Base-by-base conservation (phyloP, 495 filamentous ascomycete genomes). In the Poronia punctata region DNA sequence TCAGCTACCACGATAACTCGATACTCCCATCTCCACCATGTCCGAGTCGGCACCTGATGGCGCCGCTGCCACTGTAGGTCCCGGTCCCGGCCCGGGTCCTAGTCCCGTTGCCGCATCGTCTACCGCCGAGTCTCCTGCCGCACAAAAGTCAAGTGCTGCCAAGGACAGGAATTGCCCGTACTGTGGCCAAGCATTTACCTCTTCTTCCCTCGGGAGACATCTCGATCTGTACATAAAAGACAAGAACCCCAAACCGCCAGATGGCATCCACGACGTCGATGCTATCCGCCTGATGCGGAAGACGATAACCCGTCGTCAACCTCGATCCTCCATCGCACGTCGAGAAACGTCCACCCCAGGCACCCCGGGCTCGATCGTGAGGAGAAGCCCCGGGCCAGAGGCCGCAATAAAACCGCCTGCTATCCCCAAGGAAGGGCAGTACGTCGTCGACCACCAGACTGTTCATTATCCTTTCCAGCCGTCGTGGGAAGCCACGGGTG, bases 191-290 rank as follows among this genome's bases (percentile, higher is more conserved):
- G 61, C 79, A 2, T 95, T 94, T 50, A 95, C 88, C 2, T 94
- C 88, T 6, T 94, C 88, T 5, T 92, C 86, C 3, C 72, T 95
- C n/a, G 88, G 88, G 17, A 83, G 88, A 25, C 88, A 95, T 65
- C 75, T 95, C 18, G 88, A 95, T 56, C 74, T 92, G 23, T 95
- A 88, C 57, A 83, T 95, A 46, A 86, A 84, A 56, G 80, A 83
- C 49, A 89, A 85, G 63, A 94, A 95, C 54, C 80, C 82, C 4
- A 87, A 85, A 53, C 67, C 79, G 2, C 74, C 86, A 3, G 88
- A 95, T 62, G 88, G 87, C 7, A 54, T 93, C 29, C 88, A 95
- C 61, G 73, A 93, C 65, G 83, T 94, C 21, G 84, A 88, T 5
- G 84, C 84, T 61, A 95, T 95, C 56, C 72, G 78, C 52, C 83